Conservation (phyloP, 768 basidiomycete genomes). For the Lactarius hatsudake region DNA sequence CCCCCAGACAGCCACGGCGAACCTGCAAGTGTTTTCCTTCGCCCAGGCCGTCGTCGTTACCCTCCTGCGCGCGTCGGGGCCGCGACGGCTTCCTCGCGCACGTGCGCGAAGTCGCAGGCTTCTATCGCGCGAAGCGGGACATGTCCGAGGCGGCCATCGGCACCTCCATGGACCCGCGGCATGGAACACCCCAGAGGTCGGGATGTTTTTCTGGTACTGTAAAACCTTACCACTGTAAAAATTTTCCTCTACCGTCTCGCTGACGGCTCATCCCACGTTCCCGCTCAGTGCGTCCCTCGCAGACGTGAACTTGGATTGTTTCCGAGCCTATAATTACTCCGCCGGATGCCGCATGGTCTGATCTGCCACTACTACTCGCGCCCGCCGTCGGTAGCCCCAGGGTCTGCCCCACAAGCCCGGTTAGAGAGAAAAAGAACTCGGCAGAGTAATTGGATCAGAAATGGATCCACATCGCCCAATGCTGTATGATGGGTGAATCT, state of each 20-base stretch:
- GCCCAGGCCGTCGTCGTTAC: constrained; percentile 60
- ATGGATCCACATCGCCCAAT: too few relatives aligned
- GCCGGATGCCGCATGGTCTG: too few relatives aligned
- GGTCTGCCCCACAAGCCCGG: too few relatives aligned
- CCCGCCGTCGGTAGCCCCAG: too few relatives aligned
- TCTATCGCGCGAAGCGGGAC: constrained; percentile 72
- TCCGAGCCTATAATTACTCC: too few relatives aligned
- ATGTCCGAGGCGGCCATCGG: constrained; percentile 74
- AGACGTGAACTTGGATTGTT: too few relatives aligned
- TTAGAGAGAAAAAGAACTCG: too few relatives aligned
- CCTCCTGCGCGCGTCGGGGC: constrained; percentile 45
- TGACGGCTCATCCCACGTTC: background rate
- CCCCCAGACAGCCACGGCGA: constrained; percentile 59
- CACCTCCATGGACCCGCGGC: constrained; percentile 77
- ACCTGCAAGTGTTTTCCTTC: constrained; percentile 63
- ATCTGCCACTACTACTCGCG: too few relatives aligned
- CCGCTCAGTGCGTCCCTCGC: too few relatives aligned
- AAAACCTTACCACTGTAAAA: constrained; percentile 3
- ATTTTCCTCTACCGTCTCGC: background rate
- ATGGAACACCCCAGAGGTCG: constrained; percentile 68
- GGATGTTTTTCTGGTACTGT: constrained; percentile 89
- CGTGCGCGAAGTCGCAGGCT: constrained; percentile 59
- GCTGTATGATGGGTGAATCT: too few relatives aligned
- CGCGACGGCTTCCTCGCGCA: constrained; percentile 72
- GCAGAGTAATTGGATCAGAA: too few relatives aligned